Evolutionary conservation across 192 early-diverging fungal species (phyloP).

Genomic region (Backusella australiensis): DNA sequence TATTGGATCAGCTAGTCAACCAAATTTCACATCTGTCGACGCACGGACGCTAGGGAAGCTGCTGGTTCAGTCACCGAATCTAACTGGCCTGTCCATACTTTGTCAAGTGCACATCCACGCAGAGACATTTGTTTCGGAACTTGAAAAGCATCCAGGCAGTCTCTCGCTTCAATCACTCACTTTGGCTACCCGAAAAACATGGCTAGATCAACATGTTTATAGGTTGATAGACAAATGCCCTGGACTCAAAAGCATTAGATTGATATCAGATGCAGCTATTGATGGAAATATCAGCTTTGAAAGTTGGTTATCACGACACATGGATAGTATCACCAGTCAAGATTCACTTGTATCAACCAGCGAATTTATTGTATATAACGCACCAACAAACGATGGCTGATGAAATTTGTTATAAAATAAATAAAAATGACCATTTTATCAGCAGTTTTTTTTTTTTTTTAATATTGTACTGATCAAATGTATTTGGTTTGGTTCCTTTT

Average conservation of each 20-base stretch:
- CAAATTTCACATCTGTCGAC: slow-evolving; percentile 11
- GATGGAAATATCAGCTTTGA: not conserved
- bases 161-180: not conserved
- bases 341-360: not conserved
- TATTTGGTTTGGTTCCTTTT: no score
- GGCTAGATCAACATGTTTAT: not conserved
- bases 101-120: slow-evolving; percentile 10
- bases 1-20: not conserved
- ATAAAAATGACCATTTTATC: not conserved
- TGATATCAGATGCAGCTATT: not conserved
- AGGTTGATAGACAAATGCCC: not conserved
- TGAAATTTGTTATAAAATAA: not conserved
- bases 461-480: not conserved
- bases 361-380: not conserved
- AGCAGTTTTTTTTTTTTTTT: not conserved
- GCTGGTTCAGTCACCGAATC: slow-evolving; percentile 1
- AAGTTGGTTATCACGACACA: not conserved
- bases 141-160: not conserved
- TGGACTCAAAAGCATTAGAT: not conserved
- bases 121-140: slow-evolving; percentile 5
- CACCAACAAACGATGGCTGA: not conserved
- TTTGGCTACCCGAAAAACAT: slow-evolving; percentile 2
- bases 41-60: not conserved
- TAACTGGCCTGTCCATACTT: not conserved
- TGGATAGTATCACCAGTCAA: not conserved